A percentile compares a stretch with the other conserved stretches of the same genome.
Evolutionary conservation across 1,284 basidiomycete genomes (phyloP).

Genomic region (Heterobasidion annosum): DNA sequence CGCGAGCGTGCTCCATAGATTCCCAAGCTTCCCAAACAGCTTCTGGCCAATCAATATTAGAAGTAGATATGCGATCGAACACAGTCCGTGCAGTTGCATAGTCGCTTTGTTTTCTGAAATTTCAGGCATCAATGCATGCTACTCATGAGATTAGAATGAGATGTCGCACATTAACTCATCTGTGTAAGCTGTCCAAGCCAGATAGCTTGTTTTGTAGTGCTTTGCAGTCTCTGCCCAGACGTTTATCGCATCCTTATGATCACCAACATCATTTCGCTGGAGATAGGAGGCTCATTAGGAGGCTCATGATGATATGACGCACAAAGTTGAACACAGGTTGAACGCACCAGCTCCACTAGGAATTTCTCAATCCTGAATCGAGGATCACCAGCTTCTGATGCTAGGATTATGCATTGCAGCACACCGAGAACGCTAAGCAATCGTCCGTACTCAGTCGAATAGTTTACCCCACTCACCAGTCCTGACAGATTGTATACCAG

Average conservation of each 20-base stretch:
- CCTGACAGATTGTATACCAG: no score
- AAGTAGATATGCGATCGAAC: conserved; percentile 56
- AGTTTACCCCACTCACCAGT: no score
- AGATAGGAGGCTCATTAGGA: conserved; percentile 1
- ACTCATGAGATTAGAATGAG: background rate
- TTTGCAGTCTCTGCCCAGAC: conserved; percentile 59
- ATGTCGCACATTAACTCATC: conserved; percentile 57
- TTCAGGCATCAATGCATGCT: background rate
- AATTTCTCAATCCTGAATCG: conserved; percentile 76
- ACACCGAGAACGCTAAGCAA: no score
- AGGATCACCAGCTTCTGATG: conserved; percentile 37
- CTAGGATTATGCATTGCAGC: conserved; percentile 13
- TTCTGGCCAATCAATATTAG: conserved; percentile 87
- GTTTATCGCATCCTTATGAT: conserved; percentile 41
- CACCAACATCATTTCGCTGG: conserved; percentile 38
- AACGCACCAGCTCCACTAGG: conserved; percentile 61
- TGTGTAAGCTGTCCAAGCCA: conserved; percentile 61
- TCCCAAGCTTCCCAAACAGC: conserved; percentile 85
- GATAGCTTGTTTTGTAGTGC: conserved; percentile 61
- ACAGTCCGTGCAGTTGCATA: conserved; percentile 54
- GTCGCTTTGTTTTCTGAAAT: conserved; percentile 43
- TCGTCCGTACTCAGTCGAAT: no score
- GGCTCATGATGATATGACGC: background rate
- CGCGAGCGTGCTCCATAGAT: conserved; percentile 79
- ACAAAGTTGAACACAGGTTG: background rate